Percentiles rank a stretch among this genome's conserved stretches.
Conservation (phyloP, 805 yeast genomes). For the Pichia eremophila region DNA sequence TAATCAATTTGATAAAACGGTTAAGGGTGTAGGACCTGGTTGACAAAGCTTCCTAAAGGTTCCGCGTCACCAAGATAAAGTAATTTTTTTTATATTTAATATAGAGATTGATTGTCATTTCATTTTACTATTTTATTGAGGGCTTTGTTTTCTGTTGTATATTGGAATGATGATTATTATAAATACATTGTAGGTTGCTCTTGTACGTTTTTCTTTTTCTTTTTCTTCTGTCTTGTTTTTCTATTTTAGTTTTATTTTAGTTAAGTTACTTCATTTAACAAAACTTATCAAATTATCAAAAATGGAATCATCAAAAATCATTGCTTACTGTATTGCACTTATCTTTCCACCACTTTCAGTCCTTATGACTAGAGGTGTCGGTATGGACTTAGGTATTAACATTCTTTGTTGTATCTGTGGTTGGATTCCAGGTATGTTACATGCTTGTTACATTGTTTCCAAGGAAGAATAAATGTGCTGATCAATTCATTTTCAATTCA, state of each 20-base stretch:
- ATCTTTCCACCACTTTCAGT: slow-evolving; percentile 73
- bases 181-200: no score
- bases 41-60: no score
- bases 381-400: slow-evolving; percentile 57
- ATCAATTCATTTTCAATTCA: no score
- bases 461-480: slow-evolving; percentile 43
- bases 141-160: background rate
- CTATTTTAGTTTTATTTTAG: background rate
- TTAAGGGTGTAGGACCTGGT: no score
- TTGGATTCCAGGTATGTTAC: slow-evolving; percentile 76
- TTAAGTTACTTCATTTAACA: background rate
- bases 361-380: slow-evolving; percentile 57
- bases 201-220: no score
- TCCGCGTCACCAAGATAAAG: no score
- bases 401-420: slow-evolving; percentile 48
- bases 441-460: slow-evolving; percentile 56
- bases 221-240: background rate
- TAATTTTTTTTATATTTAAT: no score
- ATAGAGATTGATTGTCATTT: no score
- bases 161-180: no score
- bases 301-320: slow-evolving; percentile 18
- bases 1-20: no score
- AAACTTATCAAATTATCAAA: background rate
- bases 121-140: no score
- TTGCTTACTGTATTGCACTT: slow-evolving; percentile 30